A percentile compares a stretch with the other conserved stretches of the same genome.
phyloP scores from a whole-genome alignment of 1,284 basidiomycete genomes.

The Wolfiporia cocos region DNA sequence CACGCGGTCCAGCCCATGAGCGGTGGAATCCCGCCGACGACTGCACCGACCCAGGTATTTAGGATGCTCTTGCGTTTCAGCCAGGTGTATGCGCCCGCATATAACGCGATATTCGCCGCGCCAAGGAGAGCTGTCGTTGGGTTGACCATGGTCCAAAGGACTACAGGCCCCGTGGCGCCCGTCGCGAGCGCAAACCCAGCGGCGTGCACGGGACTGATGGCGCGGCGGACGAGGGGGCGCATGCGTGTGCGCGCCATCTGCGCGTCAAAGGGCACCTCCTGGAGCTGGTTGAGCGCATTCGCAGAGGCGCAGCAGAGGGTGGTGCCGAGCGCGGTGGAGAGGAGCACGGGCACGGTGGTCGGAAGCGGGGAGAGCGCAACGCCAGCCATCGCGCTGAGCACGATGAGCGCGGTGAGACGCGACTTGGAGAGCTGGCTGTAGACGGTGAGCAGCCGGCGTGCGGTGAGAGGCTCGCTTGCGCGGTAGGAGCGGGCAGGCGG shows the following conservation, averaged over 20 bases:
- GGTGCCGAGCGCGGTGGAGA: constrained; percentile 87
- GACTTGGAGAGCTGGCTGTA: constrained; percentile 89
- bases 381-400: constrained; percentile 88
- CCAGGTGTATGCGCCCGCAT: constrained; percentile 91
- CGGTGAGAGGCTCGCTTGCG: constrained; percentile 36
- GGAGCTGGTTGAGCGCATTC: constrained; percentile 92
- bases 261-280: constrained; percentile 94
- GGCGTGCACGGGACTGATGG: constrained; percentile 83
- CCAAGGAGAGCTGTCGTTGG: constrained; percentile 86
- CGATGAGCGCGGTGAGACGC: constrained; percentile 83
- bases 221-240: constrained; percentile 83
- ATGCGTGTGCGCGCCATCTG: constrained; percentile 93
- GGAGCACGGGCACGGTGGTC: constrained; percentile 74
- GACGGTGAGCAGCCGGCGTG: constrained; percentile 51
- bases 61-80: constrained; percentile 86
- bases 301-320: constrained; percentile 90
- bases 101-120: constrained; percentile 81
- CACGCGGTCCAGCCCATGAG: constrained; percentile 99
- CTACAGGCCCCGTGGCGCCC: constrained; percentile 70
- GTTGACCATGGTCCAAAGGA: constrained; percentile 86
- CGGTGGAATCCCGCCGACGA: constrained; percentile 92
- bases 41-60: constrained; percentile 94
- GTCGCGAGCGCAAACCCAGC: constrained; percentile 72
- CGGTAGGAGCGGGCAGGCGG: constrained; percentile 17
- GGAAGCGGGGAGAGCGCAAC: constrained; percentile 91